A percentile compares a stretch with the other conserved stretches of the same genome.
Evolutionary conservation across 768 basidiomycete species (phyloP).

Genomic region (Paxillus ammoniavirescens): DNA sequence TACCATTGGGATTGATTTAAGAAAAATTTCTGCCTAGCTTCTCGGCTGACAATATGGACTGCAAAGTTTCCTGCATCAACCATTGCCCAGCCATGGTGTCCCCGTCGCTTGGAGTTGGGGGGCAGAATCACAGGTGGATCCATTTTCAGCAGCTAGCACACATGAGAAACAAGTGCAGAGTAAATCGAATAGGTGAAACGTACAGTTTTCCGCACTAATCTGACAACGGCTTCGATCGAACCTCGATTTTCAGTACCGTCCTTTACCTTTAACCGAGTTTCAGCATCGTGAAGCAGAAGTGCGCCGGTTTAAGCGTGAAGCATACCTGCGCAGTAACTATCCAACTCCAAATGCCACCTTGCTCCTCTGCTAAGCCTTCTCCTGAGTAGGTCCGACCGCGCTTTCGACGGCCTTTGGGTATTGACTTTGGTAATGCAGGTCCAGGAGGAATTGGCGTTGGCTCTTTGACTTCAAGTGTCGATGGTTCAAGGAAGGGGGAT

Average conservation of each 20-base stretch:
- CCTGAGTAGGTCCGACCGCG: slow-evolving; percentile 69
- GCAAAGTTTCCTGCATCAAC: slow-evolving; percentile 80
- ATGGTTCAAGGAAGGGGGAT: slow-evolving; percentile 70
- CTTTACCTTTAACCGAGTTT: slow-evolving; percentile 55
- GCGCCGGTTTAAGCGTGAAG: background rate
- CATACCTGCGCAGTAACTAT: slow-evolving; percentile 68
- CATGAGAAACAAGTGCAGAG: slow-evolving; percentile 9
- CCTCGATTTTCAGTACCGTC: slow-evolving; percentile 82
- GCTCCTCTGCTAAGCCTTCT: slow-evolving; percentile 52
- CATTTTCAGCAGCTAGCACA: slow-evolving; percentile 51
- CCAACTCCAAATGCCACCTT: slow-evolving; percentile 74
- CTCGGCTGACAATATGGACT: slow-evolving; percentile 69
- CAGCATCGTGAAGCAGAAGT: background rate
- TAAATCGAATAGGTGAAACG: slow-evolving; percentile 25
- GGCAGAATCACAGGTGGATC: slow-evolving; percentile 61
- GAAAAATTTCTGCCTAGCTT: slow-evolving; percentile 71
- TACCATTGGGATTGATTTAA: slow-evolving; percentile 30
- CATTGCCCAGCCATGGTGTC: slow-evolving; percentile 79
- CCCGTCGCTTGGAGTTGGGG: slow-evolving; percentile 58
- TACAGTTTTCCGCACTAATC: slow-evolving; percentile 68
- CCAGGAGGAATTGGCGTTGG: slow-evolving; percentile 52
- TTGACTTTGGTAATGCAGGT: slow-evolving; percentile 55
- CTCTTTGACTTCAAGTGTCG: slow-evolving; percentile 51
- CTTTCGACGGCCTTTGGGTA: slow-evolving; percentile 60
- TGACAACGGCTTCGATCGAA: slow-evolving; percentile 71